Evolutionary conservation across 1,284 basidiomycete species (phyloP), one percentile per base, ranked within the genome.

Genomic region (Ustilago cynodontis): DNA sequence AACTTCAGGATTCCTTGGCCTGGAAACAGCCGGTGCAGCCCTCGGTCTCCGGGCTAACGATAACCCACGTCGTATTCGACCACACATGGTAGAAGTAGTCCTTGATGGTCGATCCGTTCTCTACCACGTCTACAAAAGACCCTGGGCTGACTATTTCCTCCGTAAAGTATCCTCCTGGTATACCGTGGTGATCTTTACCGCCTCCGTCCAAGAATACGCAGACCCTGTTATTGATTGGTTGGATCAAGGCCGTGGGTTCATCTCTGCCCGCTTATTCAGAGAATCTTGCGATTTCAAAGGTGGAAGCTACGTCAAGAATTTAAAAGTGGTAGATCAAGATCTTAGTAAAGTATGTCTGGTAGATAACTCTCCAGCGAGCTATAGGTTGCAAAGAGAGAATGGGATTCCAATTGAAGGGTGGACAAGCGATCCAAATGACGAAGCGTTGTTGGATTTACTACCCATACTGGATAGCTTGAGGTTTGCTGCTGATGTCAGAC

Each of bases 151-250:
- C 59, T 79, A 82, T 52, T 85, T 85, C 52, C 47, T 85, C 37
- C 70, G 81, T 43, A 84, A 84, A 65, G 97, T 98, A 50, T 95
- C 96, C 26, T 90, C 92, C 45, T 99, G 96, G 96, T 99, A 99
- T 88, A 98, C 95, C 1, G 91, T 99, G 61, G 95, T 99, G 62
- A 94, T 99, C 76, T 99, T 96, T 87, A 99, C 96, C 20, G 97
- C 96, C 1, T 98, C 95, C 7, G 94, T 99, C 92, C 93, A 95
- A 83, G 96, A 99, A 87, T 99, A 99, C 86, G 96, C 96, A 65
- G 96, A 99, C 88, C 96, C 97, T 0, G 96, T 99, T 29, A 99
- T 99, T 80, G 97, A 99, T 87, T 99, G 97, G 96, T 88, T 99
- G 66, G 96, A 99, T 85, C 94, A 93, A 67, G 96, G 96, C 2